Base-by-base conservation (phyloP, 139 green algal genomes). In the Picochlorum sp. region DNA sequence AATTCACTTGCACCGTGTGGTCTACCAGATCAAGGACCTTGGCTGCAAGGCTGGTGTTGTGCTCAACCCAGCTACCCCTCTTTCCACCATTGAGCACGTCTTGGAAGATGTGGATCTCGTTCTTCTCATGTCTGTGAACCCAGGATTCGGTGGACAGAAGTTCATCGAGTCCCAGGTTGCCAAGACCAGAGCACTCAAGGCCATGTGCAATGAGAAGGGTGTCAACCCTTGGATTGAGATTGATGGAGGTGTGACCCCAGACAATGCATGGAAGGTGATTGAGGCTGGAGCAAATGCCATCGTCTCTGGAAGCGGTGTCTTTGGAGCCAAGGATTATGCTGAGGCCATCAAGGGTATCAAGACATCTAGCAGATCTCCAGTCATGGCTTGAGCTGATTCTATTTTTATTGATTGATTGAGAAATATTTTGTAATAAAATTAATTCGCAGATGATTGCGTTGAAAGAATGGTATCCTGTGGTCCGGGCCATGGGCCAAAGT, bases 221-320 rank as follows among this genome's bases (percentile, higher is more conserved):
- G 84, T 95, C 23, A 89, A 98, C 81, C 94, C 94, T 23, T 99
- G 94, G 94, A 98, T 99, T 62, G 92, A 99, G 83, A 81, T 98
- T 7, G 94, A 99, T 63, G 94, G 94, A 47, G 94, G 94, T 59
- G 87, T 98, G 21, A 88, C 76, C 9, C 88, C 90, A 28, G 89
- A 82, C 44, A 99, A 99, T 70, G 93, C 94, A 13, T 92, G 86
- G 69, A 89, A 94, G 83, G 76, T 86, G 20, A 95, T 96, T 60
- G 90, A 97, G 45, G 92, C 84, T 3, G 92, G 94, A 49, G 88
- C 88, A 50, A 99, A 99, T 79, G 92, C 94, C 6, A 71, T 99
- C 28, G 94, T 99, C 2, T 88, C 89, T 20, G 94, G 94, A 55
- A 96, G 86, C 45, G 94, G 91, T 37, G 94, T 99, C 4, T 97